These are phyloP conservation scores for Saccharomyces hybrid DNA, from an alignment of 1,139 yeast species.

Conservation along the genomic window DNA sequence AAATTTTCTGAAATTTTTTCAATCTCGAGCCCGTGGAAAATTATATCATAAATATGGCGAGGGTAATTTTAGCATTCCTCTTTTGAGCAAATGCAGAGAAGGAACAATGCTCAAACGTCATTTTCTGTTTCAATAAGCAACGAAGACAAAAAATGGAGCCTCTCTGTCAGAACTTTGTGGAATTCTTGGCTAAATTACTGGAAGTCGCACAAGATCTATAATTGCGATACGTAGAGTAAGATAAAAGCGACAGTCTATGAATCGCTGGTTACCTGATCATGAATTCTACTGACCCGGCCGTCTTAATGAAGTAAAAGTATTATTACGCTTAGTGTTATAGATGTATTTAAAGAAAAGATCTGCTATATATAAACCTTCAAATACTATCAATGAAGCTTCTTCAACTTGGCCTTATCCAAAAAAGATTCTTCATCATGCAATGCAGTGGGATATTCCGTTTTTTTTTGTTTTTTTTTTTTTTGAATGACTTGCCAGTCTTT, in stretches of 20 bases:
- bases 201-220: too few species aligned
- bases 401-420: background rate
- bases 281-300: constrained; percentile 34
- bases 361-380: background rate
- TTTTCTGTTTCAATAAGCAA: too few species aligned
- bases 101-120: too few species aligned
- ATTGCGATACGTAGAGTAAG: too few species aligned
- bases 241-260: too few species aligned
- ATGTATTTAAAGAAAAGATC: background rate
- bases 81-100: background rate
- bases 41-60: background rate
- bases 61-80: background rate
- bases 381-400: background rate
- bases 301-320: constrained; percentile 37
- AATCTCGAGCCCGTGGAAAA: background rate
- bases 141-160: too few species aligned
- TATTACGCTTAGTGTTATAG: background rate
- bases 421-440: background rate
- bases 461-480: background rate
- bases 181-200: too few species aligned
- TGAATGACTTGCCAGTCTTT: background rate
- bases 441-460: background rate
- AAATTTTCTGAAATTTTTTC: background rate
- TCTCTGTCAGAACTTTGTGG: too few species aligned
- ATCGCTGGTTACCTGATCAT: too few species aligned